Base-by-base conservation (phyloP, 108 stramenopile species). In the Fragilaria radians region DNA sequence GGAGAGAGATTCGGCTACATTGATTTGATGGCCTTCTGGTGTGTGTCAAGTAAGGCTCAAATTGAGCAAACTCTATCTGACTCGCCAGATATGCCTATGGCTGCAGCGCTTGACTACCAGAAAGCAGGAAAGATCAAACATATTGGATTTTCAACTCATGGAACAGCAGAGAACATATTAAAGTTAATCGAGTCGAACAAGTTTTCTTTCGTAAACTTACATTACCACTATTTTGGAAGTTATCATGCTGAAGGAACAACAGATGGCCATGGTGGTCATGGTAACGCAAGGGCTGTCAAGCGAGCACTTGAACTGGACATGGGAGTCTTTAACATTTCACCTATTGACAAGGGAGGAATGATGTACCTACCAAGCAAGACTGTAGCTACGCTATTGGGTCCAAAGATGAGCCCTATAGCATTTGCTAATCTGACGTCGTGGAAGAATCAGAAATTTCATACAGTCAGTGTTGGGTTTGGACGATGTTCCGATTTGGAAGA, bases 81-180 rank as follows among this genome's bases (percentile, higher is more conserved):
- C 0, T 55, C 34, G 18, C 67, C 73, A 5, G 74, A 70, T 54
- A 66, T 69, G 27, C 33, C 31, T 50, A 48, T 34, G 46, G 72
- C 61, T 28, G 58, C 71, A n/a, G 74, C 70, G 2, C 36, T 71
- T 28, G 70, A 67, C 26, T 61, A 69, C 31, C 54, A 79, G 49
- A 54, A 46, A 42, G 73, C 75, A 32, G 80, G 82, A 0, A 81
- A 69, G 50, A 74, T 87, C 17, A 57, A 57, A n/a, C 73, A 78
- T 54, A 67, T 89, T 61, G 88, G 88, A 29, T 89, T 89, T 71
- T 75, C 73, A 33, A 89, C 85, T 14, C 88, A 89, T 70, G 88
- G 76, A 0, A 55, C 72, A 19, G 78, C 79, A n/a, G 73, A 79
- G 19, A 47, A 48, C 42, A 86, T 89, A 46, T 59, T 83, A 76